Base-by-base conservation (phyloP, 768 basidiomycete species). In the Russula ochroleuca region DNA sequence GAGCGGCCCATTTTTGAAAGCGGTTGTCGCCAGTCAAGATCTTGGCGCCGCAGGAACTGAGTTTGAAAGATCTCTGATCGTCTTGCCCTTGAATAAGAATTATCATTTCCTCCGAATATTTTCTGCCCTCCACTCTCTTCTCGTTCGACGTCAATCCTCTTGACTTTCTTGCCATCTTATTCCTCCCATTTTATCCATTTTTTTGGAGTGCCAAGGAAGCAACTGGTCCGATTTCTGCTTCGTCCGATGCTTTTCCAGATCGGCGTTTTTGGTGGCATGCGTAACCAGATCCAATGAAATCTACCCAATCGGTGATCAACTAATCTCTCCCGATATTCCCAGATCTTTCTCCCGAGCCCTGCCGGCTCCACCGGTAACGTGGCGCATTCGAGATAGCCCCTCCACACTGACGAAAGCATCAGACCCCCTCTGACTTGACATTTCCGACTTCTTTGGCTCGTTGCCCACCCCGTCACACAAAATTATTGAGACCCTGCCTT, bases 41-140 rank as follows among this genome's bases (percentile, higher is more conserved):
- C 67, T 68, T 62, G 67, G 61, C 67, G 66, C 66, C 66, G 63
- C 66, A 67, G 63, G 59, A 59, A 61, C 66, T 64, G 66, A 67
- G 66, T 66, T 67, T 66, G 48, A 67, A 67, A 64, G 63, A 64
- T 64, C 63, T 63, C 56, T 64, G 63, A 64, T 64, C 63, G 52
- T 45, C 63, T 64, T 50, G 48, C 51, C 35, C 58, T 47, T 51
- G 57, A 40, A 38, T 45, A 51, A 41, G 55, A 37, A 51, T 48
- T 59, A 21, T 43, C 49, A 6, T 45, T 60, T n/a, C 52, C 25
- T 25, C 14, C 28, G 19, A 28, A 3, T 35, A 19, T 31, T 41
- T 13, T 21, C 33, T 45, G 15, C 21, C 45, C 40, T n/a, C 54
- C 48, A 28, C 45, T 25, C 61, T 38, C 25, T 19, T 37, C 62